A percentile compares a stretch with the other conserved stretches of the same genome.
Conservation (phyloP, 2,329 filamentous ascomycete genomes). For the Didymella segeticola region DNA sequence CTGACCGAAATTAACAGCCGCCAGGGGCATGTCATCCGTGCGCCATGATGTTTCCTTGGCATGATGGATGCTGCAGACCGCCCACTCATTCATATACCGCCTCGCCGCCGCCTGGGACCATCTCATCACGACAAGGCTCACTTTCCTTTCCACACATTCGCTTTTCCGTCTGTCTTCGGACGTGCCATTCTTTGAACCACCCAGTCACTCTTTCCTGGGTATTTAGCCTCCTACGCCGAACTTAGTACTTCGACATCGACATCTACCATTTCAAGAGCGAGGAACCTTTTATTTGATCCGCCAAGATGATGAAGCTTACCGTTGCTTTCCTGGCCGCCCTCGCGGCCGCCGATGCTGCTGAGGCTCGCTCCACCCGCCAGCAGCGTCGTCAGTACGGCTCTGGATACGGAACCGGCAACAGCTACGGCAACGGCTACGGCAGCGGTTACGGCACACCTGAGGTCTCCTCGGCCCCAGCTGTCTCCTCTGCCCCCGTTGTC, state of each 20-base stretch:
- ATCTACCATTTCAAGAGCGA: slow-evolving; percentile 32
- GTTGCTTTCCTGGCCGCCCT: slow-evolving; percentile 43
- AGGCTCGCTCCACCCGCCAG: slow-evolving; percentile 39
- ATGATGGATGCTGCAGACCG: slow-evolving; percentile 34
- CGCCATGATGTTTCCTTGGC: slow-evolving; percentile 35
- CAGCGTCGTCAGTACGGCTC: slow-evolving; percentile 36
- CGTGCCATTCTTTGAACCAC: slow-evolving; percentile 44
- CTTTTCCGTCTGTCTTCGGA: slow-evolving; percentile 43
- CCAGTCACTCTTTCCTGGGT: slow-evolving; percentile 50
- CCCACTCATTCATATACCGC: slow-evolving; percentile 44
- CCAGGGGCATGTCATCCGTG: slow-evolving; percentile 39
- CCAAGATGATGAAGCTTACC: slow-evolving; percentile 42
- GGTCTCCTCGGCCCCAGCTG: slow-evolving; percentile 13
- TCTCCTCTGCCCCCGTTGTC: slow-evolving; percentile 7
- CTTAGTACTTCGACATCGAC: slow-evolving; percentile 38
- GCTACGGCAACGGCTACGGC: slow-evolving; percentile 23
- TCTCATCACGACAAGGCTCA: slow-evolving; percentile 45
- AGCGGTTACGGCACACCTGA: slow-evolving; percentile 15
- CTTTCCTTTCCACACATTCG: slow-evolving; percentile 44
- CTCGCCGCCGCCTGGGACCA: slow-evolving; percentile 15
- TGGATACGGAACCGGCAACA: slow-evolving; percentile 16
- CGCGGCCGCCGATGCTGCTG: slow-evolving; percentile 29
- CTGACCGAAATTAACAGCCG: slow-evolving; percentile 46
- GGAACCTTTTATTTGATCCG: slow-evolving; percentile 24
- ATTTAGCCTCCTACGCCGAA: slow-evolving; percentile 34